These are phyloP conservation scores for Colletotrichum brevisporum DNA, from an alignment of 2,329 filamentous ascomycete genomes.

Conservation along the genomic window DNA sequence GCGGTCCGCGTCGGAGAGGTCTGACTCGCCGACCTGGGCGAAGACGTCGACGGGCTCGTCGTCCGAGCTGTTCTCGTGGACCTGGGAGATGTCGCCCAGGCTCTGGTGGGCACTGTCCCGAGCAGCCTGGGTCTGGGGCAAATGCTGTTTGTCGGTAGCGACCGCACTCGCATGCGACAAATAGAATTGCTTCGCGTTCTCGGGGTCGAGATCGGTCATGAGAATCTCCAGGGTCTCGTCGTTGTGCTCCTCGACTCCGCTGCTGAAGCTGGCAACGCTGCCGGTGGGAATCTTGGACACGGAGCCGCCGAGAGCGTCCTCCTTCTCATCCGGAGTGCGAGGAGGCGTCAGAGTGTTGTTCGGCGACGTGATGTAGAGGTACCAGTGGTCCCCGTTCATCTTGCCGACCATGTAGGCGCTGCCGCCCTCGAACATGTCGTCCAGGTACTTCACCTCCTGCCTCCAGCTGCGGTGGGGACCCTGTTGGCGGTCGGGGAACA, in stretches of 20 bases:
- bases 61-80: conserved; percentile 48
- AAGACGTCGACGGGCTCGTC: conserved; percentile 85
- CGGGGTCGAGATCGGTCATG: conserved; percentile 79
- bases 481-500: conserved; percentile 94
- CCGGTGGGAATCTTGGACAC: conserved; percentile 70
- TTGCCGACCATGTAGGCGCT: conserved; percentile 99
- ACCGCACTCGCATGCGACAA: conserved; percentile 84
- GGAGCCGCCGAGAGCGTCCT: conserved; percentile 44
- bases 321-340: conserved; percentile 73
- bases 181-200: conserved; percentile 80
- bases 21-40: conserved; percentile 71
- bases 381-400: conserved; percentile 99
- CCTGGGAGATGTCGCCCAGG: conserved; percentile 70
- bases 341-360: conserved; percentile 85
- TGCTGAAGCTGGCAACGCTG: conserved; percentile 51
- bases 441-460: conserved; percentile 92
- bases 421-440: conserved; percentile 90
- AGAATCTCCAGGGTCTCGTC: conserved; percentile 85
- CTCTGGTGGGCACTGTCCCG: conserved; percentile 72
- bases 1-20: conserved; percentile 70
- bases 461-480: conserved; percentile 98
- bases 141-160: conserved; percentile 81
- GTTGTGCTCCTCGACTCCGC: conserved; percentile 61
- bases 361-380: conserved; percentile 94
- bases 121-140: conserved; percentile 75